Conservation (phyloP, 306 rosid species). For the Mimosa bimucronata region DNA sequence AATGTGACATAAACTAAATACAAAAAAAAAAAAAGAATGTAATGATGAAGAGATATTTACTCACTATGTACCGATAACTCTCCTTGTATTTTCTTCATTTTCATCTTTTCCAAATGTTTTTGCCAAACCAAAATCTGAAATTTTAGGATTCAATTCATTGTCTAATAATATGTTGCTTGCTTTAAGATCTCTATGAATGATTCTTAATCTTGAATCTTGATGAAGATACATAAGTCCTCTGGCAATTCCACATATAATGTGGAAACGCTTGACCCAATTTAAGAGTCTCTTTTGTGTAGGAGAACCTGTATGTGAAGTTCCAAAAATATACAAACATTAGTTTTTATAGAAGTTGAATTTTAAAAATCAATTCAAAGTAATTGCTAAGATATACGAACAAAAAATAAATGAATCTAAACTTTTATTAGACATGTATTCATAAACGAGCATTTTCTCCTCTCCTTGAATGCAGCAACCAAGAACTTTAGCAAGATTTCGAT, state of each 20-base stretch:
- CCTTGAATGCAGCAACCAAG: conserved; percentile 32
- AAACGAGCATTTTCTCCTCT: conserved; percentile 5
- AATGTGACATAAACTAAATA: not conserved
- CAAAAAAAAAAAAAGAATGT: not conserved
- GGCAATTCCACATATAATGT: not conserved
- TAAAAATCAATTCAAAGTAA: not conserved
- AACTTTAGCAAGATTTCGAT: conserved; percentile 35
- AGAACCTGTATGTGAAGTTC: not conserved
- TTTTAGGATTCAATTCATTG: not conserved
- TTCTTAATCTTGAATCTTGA: not conserved
- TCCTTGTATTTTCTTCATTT: not conserved
- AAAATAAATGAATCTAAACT: not conserved
- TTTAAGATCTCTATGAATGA: not conserved
- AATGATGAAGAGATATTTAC: not conserved
- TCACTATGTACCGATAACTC: not conserved
- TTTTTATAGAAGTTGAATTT: not conserved
- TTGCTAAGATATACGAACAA: not conserved
- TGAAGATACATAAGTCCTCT: not conserved
- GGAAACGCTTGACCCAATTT: not conserved
- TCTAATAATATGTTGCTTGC: not conserved
- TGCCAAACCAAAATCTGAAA: not conserved
- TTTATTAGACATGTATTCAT: not conserved
- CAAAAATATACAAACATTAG: not conserved
- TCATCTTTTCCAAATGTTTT: not conserved
- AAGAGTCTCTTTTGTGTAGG: not conserved